Base-by-base conservation (phyloP, 257 asterid genomes). In the Rehmannia glutinosa region DNA sequence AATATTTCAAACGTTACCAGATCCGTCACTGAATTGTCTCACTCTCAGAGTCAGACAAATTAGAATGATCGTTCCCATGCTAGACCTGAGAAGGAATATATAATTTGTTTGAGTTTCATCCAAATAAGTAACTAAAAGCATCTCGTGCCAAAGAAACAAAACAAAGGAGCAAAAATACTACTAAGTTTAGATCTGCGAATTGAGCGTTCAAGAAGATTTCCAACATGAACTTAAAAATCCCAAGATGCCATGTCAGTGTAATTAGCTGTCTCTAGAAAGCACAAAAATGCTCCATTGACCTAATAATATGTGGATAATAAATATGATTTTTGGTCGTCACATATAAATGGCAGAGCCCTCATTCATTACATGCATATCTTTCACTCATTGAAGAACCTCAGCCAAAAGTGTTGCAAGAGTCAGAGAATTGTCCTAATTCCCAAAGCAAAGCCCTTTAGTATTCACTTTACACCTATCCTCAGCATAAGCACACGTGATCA, bases 21-120 rank as follows among this genome's bases (percentile, higher is more conserved):
- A 77, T 39, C 79, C 79, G 45, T 92, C 95, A 16, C 83, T 67
- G 47, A 85, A 62, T 81, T 71, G 93, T 80, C 86, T 80, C 78
- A 85, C 93, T 78, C 92, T 80, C 72, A 90, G 82, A 24, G 96
- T 93, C 87, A 93, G 85, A 72, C 78, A 90, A 72, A 93, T 93
- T 33, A 93, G 86, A 66, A 93, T 73, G n/a, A 93, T 85, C 0
- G 97, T 93, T 55, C 98, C 98, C 74, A 90, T 24, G 80, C 86
- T 84, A 47, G 98, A 93, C 95, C 98, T 93, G 85, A 53, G 55
- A 74, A 63, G 39, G 39, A 70, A 66, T 42, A 47, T 43, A 46
- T n/a, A 30, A 12, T 52, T 53, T 16, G 71, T 57, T 70, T 39
- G 16, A 70, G 54, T 62, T 65, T 33, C 32, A 13, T 23, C 21